Evolutionary conservation across 2,329 filamentous ascomycete species (phyloP).

Genomic region (Rugonectria rugulosa): DNA sequence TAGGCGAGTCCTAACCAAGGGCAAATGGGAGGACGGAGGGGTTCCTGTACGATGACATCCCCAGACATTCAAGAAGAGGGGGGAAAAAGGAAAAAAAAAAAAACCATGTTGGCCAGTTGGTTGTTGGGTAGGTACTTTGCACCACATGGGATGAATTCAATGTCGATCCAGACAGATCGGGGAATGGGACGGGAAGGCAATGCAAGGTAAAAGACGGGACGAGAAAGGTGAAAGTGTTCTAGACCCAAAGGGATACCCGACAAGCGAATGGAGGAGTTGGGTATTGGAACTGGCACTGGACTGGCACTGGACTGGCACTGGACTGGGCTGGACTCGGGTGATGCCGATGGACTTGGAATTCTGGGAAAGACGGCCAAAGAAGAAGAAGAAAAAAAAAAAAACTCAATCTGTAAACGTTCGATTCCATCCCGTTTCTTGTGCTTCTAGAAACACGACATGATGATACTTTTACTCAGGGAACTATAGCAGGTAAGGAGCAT

Average conservation of each 20-base stretch:
- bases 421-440: not conserved
- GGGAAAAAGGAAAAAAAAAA: not conserved
- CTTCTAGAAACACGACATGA: slow-evolving; percentile 12
- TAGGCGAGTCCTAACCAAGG: not conserved
- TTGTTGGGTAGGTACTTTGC: too few relatives aligned
- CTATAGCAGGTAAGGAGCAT: too few relatives aligned
- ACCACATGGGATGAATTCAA: too few relatives aligned
- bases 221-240: not conserved
- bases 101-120: too few relatives aligned
- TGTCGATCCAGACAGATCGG: too few relatives aligned
- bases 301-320: not conserved
- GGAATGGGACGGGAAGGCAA: not conserved
- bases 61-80: not conserved
- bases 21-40: not conserved
- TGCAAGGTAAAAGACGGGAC: not conserved
- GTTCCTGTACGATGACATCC: not conserved
- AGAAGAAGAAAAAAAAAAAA: too few relatives aligned
- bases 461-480: too few relatives aligned
- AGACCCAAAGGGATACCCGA: not conserved
- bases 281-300: not conserved
- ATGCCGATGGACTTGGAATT: too few relatives aligned
- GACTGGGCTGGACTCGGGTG: not conserved
- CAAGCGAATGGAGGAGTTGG: too few relatives aligned
- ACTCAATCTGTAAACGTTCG: not conserved
- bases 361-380: too few relatives aligned